Base-by-base conservation (phyloP, 2,329 filamentous ascomycete genomes). In the Neocucurbitaria cava region DNA sequence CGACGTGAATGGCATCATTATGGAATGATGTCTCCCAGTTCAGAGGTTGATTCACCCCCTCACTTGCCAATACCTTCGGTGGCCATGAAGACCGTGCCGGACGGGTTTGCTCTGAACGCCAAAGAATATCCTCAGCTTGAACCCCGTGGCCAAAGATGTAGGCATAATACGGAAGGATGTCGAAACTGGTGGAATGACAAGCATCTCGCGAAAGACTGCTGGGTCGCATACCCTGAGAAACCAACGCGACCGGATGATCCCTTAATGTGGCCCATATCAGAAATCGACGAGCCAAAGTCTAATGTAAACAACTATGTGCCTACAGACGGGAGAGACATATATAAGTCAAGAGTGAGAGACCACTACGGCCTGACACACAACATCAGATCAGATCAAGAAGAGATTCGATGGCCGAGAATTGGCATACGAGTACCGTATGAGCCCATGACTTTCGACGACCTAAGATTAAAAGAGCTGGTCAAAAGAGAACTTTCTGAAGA, bases 1-100 rank as follows among this genome's bases (percentile, higher is more conserved):
- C 39, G 58, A n/a, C 50, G 58, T 9, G 58, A 60, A 40, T 43
- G 47, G 42, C 58, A 60, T 21, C 38, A 26, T 3, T 15, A 41
- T 13, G 21, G 21, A n/a, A 3, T 8, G 2, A 13, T 39, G 1
- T 21, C 36, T 15, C 58, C 55, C 9, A 24, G 31, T 10, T 58
- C 54, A 1, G 17, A 45, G 20, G 42, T 53, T 5, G 46, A 55
- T n/a, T 60, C 58, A 11, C 50, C 58, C 8, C 54, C 48, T 7
- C 47, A 31, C 17, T 43, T 42, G 7, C 54, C 54, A 7, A 38
- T 58, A 2, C 41, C 9, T 6, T 11, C 20, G 1, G 41, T 23
- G 1, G 23, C 13, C 5, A 17, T 15, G 5, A 15, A 35, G 1
- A n/a, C 5, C 13, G 17, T 35, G 5, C 31, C 31, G 5, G 31